These are phyloP conservation scores for Mimosa bimucronata DNA, from an alignment of 306 rosid genomes.

Conservation along the genomic window DNA sequence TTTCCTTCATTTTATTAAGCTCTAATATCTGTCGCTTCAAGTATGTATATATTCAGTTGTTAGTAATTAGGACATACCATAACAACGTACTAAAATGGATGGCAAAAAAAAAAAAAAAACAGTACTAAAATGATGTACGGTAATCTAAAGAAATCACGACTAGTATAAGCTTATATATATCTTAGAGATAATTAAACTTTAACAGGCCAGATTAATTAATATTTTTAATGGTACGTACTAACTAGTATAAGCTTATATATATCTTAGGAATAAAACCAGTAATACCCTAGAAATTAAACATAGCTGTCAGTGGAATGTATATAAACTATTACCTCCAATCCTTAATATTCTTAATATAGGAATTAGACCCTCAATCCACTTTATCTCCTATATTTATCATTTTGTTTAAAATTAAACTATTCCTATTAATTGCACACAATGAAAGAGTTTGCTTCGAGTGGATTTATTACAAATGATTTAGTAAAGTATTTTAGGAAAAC, in stretches of 20 bases:
- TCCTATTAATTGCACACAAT: no score
- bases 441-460: no score
- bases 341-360: no score
- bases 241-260: neutral
- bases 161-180: no score
- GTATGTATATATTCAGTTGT: neutral
- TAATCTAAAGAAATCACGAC: neutral
- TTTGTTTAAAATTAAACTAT: no score
- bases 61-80: neutral
- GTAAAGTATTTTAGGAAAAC: no score
- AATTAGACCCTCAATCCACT: no score
- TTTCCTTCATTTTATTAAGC: neutral
- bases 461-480: no score
- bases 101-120: no score
- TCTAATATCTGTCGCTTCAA: neutral
- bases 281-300: neutral
- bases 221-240: neutral
- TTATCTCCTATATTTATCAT: no score
- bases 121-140: neutral
- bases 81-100: no score
- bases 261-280: neutral
- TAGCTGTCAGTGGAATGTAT: neutral
- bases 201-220: neutral
- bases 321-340: neutral
- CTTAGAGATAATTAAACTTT: neutral